Conservation (phyloP, 176 grass and related monocot genomes). For the Lolium perenne region DNA sequence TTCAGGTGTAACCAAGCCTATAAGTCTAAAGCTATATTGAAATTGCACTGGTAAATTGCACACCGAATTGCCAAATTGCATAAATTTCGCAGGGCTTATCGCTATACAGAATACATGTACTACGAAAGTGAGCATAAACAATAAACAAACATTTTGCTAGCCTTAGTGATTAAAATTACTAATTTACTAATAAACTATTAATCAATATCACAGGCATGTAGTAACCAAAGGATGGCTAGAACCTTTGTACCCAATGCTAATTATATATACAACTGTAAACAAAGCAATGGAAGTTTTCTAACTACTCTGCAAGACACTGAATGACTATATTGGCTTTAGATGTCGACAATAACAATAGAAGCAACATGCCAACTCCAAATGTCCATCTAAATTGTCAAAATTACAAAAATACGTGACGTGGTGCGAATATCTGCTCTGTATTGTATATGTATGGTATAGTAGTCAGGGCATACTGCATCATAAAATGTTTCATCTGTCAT, state of each 20-base stretch:
- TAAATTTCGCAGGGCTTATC: not conserved
- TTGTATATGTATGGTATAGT: not conserved
- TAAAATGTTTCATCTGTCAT: not conserved
- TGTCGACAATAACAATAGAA: conserved; percentile 9
- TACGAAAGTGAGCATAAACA: conserved; percentile 8
- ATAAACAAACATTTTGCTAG: conserved; percentile 7
- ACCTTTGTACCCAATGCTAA: conserved; percentile 12
- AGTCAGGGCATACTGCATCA: not conserved
- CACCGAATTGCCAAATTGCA: not conserved
- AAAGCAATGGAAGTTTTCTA: not conserved
- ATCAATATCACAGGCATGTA: conserved; percentile 14
- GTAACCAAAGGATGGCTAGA: not conserved
- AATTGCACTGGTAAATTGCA: not conserved
- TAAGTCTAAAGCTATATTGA: conserved; percentile 25
- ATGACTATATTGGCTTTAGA: conserved; percentile 3
- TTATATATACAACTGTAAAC: not conserved
- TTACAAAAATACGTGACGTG: not conserved
- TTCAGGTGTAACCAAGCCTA: conserved; percentile 24
- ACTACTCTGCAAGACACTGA: not conserved
- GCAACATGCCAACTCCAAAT: conserved; percentile 1
- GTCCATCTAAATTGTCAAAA: not conserved
- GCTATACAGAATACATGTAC: conserved; percentile 3
- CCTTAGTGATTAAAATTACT: not conserved
- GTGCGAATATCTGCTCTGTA: not conserved
- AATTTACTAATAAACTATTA: conserved; percentile 17